Conservation (phyloP, 2,329 filamentous ascomycete genomes). For the Exophiala bonariae region DNA sequence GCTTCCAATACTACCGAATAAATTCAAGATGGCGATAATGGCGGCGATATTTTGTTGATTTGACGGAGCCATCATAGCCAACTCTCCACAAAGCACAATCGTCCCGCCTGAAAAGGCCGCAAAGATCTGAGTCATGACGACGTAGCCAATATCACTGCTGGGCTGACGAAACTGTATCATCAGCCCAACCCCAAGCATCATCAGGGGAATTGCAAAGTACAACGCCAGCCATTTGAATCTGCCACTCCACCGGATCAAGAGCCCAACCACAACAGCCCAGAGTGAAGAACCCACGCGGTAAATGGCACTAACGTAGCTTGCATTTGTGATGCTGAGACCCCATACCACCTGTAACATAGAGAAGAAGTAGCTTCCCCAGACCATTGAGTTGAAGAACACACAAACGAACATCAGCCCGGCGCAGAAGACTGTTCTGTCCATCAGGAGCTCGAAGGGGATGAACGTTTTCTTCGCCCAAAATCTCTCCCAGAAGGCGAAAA, state of each 20-base stretch:
- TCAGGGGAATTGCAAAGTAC: constrained; percentile 51
- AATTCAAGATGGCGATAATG: constrained; percentile 35
- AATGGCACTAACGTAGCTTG: constrained; percentile 47
- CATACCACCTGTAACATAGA: constrained; percentile 57
- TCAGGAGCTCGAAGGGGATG: constrained; percentile 52
- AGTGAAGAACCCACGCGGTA: constrained; percentile 53
- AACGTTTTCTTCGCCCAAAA: constrained; percentile 53
- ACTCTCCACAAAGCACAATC: constrained; percentile 53
- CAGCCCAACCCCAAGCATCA: constrained; percentile 50
- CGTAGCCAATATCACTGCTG: constrained; percentile 47
- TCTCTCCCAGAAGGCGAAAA: constrained; percentile 56
- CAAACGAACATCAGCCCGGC: constrained; percentile 50
- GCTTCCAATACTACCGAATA: constrained; percentile 35
- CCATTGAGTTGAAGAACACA: constrained; percentile 49
- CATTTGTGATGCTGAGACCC: constrained; percentile 39
- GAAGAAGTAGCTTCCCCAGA: constrained; percentile 53
- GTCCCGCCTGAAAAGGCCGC: constrained; percentile 53
- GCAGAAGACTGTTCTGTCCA: constrained; percentile 49
- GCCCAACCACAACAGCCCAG: constrained; percentile 46
- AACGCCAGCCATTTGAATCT: constrained; percentile 53
- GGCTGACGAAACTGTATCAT: constrained; percentile 56
- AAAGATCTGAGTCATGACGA: constrained; percentile 56
- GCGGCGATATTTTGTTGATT: constrained; percentile 52
- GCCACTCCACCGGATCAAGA: constrained; percentile 47
- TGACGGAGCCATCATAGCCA: constrained; percentile 56